Base-by-base conservation (phyloP, 352 stramenopile species). In the Pythium apleroticum region DNA sequence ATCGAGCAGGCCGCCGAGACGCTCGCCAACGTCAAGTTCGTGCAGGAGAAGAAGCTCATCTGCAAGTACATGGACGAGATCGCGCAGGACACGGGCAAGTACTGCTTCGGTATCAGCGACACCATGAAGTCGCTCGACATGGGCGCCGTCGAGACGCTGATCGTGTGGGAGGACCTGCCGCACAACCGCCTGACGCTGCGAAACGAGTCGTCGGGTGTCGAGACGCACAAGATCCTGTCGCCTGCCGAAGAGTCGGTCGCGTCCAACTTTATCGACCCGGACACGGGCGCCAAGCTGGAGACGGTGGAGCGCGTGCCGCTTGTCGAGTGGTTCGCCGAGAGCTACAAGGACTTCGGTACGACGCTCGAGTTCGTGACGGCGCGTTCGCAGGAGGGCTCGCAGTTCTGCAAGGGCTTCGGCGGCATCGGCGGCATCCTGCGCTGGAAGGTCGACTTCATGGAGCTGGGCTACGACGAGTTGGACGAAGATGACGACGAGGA, bases 21-120 rank as follows among this genome's bases (percentile, higher is more conserved):
- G 41, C 79, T 99, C 8, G 77, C 96, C 6, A 98, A 98, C 71
- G 98, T 99, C 71, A 99, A 99, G 81, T 97, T 99, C 53, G 97
- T 99, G 61, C 97, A 99, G 80, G 98, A 99, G 84, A 99, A 99
- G 92, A 98, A 98, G 66, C 81, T 99, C 28, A 97, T 99, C 52
- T 95, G 98, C 72, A 95, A 91, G 60, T 99, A 99, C 81, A 99
- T 99, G 89, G 98, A 99, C 63, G 97, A 99, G 79, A 99, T 99
- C 68, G 92, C 90, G 37, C 86, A 91, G 73, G 98, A 99, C 80
- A 99, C 97, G 27, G 98, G 98, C 66, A 99, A 99, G 75, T 99
- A 99, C 86, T 99, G 97, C 83, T 99, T 99, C 73, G 97, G 98
- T 69, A 96, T 99, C 27, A 76, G 91, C 25, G 97, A 99, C 81